A percentile compares a stretch with the other conserved stretches of the same genome.
Conservation (phyloP, 2,329 filamentous ascomycete genomes). For the Fusarium tanahbumbuense region DNA sequence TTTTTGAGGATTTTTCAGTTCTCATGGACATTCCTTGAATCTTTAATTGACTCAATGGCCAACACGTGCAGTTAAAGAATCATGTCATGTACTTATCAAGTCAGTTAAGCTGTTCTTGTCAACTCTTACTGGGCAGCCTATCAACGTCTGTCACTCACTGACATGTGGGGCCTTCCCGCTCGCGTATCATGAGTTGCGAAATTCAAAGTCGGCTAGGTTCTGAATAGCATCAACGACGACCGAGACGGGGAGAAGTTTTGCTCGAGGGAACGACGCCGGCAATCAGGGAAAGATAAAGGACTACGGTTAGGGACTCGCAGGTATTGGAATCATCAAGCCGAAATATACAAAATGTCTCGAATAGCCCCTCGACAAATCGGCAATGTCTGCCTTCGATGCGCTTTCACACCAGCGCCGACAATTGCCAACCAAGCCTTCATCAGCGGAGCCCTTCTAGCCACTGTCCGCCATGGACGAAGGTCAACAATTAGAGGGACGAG, state of each 20-base stretch:
- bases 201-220: slow-evolving; percentile 21
- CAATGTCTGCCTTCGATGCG: slow-evolving; percentile 59
- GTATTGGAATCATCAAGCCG: not conserved
- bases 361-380: slow-evolving; percentile 48
- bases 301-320: not conserved
- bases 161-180: slow-evolving; percentile 25
- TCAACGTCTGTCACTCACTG: slow-evolving; percentile 6
- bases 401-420: slow-evolving; percentile 49
- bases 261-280: not conserved
- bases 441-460: slow-evolving; percentile 40
- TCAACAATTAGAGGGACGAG: slow-evolving; percentile 20
- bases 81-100: not conserved
- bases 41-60: not conserved
- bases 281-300: not conserved
- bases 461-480: slow-evolving; percentile 24
- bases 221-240: slow-evolving; percentile 22
- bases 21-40: not conserved
- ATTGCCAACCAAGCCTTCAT: slow-evolving; percentile 42
- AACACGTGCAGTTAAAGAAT: not conserved
- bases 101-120: not conserved
- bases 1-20: not conserved
- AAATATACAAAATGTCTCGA: slow-evolving; percentile 53
- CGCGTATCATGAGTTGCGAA: slow-evolving; percentile 24
- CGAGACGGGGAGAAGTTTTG: slow-evolving; percentile 9
- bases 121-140: slow-evolving; percentile 2